These are phyloP conservation scores for Scenedesmus sp. DNA, from an alignment of 163 green algal genomes.

Conservation along the genomic window DNA sequence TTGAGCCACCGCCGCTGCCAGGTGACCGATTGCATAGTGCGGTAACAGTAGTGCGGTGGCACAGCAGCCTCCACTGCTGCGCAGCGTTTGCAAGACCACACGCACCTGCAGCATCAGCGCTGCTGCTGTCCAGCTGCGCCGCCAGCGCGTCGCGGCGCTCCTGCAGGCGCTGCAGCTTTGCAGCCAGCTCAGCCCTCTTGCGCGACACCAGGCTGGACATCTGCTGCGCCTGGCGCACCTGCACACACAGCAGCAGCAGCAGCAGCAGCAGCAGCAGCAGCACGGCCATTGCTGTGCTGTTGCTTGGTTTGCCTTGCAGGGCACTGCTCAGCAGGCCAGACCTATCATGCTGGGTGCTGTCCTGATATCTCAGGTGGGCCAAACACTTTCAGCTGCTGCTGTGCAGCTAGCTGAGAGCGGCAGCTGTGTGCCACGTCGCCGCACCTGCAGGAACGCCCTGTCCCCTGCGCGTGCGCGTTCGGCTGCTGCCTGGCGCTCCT, in stretches of 20 bases:
- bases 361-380: neutral
- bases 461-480: constrained; percentile 59
- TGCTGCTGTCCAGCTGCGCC: constrained; percentile 28
- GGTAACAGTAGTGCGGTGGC: too few relatives aligned
- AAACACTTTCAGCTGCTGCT: neutral
- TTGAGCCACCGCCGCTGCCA: too few relatives aligned
- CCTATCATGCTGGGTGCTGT: neutral
- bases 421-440: neutral
- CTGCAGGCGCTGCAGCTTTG: constrained; percentile 67
- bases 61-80: neutral
- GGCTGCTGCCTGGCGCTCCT: constrained; percentile 60
- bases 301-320: neutral
- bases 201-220: constrained; percentile 65
- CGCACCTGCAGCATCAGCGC: neutral
- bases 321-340: too few relatives aligned
- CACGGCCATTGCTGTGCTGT: neutral
- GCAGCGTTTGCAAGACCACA: too few relatives aligned
- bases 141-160: constrained; percentile 36
- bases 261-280: neutral
- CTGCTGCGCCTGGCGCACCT: constrained; percentile 73
- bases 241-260: neutral
- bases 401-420: neutral
- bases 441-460: constrained; percentile 69
- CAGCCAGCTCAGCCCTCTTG: constrained; percentile 68
- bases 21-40: too few relatives aligned